A percentile compares a stretch with the other conserved stretches of the same genome.
Evolutionary conservation across 768 basidiomycete species (phyloP).

Genomic region (Hemileccinum impolitum): DNA sequence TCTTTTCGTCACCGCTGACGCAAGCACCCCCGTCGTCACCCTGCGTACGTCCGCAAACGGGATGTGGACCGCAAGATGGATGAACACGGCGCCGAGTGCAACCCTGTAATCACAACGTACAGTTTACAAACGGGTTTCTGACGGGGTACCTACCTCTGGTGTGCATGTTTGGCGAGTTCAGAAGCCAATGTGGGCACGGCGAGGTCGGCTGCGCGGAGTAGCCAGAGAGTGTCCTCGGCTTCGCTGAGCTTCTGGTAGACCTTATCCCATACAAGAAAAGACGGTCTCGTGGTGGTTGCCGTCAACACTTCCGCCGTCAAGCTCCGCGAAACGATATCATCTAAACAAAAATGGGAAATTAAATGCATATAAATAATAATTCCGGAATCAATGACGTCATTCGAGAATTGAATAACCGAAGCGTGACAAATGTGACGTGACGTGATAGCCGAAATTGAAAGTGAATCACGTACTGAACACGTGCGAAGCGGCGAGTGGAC

Average conservation of each 20-base stretch:
- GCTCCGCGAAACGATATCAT: conserved; percentile 48
- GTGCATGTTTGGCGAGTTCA: conserved; percentile 52
- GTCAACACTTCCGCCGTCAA: conserved; percentile 44
- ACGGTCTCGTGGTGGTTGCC: conserved; percentile 60
- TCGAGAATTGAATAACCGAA: too few relatives aligned
- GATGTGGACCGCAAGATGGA: conserved; percentile 67
- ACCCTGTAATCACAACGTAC: conserved; percentile 40
- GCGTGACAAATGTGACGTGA: too few relatives aligned
- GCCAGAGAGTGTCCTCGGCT: conserved; percentile 68
- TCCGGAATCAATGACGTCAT: too few relatives aligned
- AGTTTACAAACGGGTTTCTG: too few relatives aligned
- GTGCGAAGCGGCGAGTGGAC: conserved; percentile 49
- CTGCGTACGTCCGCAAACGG: conserved; percentile 52
- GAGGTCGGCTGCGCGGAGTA: conserved; percentile 62
- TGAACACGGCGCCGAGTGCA: conserved; percentile 60
- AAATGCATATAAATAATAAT: too few relatives aligned
- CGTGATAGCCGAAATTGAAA: conserved; percentile 1
- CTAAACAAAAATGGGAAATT: conserved; percentile 23
- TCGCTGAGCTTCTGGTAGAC: conserved; percentile 71
- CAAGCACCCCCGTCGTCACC: conserved; percentile 41
- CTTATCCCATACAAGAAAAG: conserved; percentile 86
- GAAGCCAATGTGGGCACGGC: conserved; percentile 43
- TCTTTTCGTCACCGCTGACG: conserved; percentile 32
- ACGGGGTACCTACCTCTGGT: conserved; percentile 42
- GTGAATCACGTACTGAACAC: conserved; percentile 53